Evolutionary conservation across 106 monocot species (phyloP).

Genomic region (Dactylorhiza incarnata): DNA sequence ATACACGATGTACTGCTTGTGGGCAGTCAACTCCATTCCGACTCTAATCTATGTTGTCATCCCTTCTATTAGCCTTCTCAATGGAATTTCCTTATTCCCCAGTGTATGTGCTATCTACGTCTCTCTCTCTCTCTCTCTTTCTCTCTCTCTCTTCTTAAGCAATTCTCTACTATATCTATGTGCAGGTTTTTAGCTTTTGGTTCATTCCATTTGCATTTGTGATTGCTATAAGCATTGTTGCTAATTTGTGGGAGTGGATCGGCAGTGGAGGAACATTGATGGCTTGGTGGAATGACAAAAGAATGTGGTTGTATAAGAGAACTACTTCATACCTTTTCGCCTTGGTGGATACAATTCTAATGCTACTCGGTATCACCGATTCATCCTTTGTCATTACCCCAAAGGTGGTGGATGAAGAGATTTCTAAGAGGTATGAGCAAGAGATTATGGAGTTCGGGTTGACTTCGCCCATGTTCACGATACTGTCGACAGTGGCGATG

Average conservation of each 20-base stretch:
- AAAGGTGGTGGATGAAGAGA: conserved; percentile 43
- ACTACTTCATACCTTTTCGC: conserved; percentile 54
- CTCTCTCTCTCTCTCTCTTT: background rate
- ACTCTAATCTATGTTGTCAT: conserved; percentile 41
- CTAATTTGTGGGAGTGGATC: conserved; percentile 27
- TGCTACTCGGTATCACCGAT: conserved; percentile 27
- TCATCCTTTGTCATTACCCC: conserved; percentile 40
- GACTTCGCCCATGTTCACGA: conserved; percentile 25
- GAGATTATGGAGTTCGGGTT: conserved; percentile 64
- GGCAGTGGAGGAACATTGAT: conserved; percentile 12
- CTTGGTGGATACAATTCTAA: conserved; percentile 37
- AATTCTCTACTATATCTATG: background rate
- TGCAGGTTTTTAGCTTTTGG: conserved; percentile 34
- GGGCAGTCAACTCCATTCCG: conserved; percentile 50
- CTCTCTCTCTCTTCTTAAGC: background rate
- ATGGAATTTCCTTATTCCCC: conserved; percentile 47
- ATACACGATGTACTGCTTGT: conserved; percentile 42
- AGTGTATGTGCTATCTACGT: conserved; percentile 24
- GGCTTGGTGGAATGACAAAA: conserved; percentile 74
- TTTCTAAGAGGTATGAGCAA: conserved; percentile 36
- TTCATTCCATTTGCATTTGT: conserved; percentile 42
- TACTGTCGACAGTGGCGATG: conserved; percentile 38
- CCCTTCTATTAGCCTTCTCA: conserved; percentile 41
- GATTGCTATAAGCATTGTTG: conserved; percentile 6
- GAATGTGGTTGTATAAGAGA: conserved; percentile 62